Percentiles rank a stretch among this genome's conserved stretches.
These are phyloP conservation scores for Quercus parvula DNA, from an alignment of 306 rosid species.

Conservation along the genomic window DNA sequence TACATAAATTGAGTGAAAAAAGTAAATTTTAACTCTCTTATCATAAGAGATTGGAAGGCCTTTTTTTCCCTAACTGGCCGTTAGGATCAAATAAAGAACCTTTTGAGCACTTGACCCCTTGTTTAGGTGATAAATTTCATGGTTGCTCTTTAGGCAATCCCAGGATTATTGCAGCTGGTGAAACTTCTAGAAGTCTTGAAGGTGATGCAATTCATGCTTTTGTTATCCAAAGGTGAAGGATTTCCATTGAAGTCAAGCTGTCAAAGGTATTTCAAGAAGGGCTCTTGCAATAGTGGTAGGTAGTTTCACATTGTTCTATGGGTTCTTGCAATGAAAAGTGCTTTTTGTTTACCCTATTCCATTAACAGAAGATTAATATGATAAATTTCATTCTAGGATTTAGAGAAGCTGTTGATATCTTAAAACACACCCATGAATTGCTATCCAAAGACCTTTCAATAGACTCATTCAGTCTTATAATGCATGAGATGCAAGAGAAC, in stretches of 20 bases:
- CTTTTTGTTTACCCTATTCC: conserved; percentile 7
- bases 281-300: conserved; percentile 69
- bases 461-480: conserved; percentile 73
- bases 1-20: too few relatives aligned
- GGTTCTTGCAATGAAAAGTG: conserved; percentile 13
- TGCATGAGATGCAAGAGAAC: conserved; percentile 99
- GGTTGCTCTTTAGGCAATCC: neutral
- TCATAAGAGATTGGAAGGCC: neutral
- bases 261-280: too few relatives aligned
- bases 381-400: conserved; percentile 57
- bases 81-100: neutral
- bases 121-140: neutral
- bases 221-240: too few relatives aligned
- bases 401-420: conserved; percentile 81
- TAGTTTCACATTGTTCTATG: conserved; percentile 28
- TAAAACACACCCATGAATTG: conserved; percentile 77
- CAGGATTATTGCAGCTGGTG: neutral
- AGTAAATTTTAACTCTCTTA: neutral
- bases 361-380: conserved; percentile 16
- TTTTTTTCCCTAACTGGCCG: neutral
- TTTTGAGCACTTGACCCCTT: neutral
- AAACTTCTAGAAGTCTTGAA: too few relatives aligned
- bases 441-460: conserved; percentile 74
- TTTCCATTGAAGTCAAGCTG: too few relatives aligned
- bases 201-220: too few relatives aligned